phyloP scores from a whole-genome alignment of 495 filamentous ascomycete species.

The Aspergillus homomorphus region DNA sequence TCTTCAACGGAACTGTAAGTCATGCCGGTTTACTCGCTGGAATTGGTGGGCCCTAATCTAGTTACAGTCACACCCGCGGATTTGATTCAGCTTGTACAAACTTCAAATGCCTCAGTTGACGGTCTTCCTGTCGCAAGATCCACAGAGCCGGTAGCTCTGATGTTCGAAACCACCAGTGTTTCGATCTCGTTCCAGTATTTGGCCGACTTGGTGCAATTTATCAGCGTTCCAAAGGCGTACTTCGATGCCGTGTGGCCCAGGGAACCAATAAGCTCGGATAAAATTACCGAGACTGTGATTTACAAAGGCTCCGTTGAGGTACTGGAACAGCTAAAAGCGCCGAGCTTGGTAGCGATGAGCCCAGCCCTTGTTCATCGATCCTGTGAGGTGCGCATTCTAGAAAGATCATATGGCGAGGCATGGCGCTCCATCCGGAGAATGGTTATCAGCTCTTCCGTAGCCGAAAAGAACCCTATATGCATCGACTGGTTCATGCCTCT shows the following conservation, averaged over 20 bases:
- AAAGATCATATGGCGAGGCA: slow-evolving; percentile 34
- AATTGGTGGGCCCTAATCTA: not conserved
- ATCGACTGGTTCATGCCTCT: slow-evolving; percentile 40
- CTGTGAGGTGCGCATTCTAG: slow-evolving; percentile 41
- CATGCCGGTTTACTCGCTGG: not conserved
- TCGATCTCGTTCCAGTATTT: slow-evolving; percentile 36
- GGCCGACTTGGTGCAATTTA: slow-evolving; percentile 31
- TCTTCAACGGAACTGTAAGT: slow-evolving; percentile 38
- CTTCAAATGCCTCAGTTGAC: slow-evolving; percentile 17
- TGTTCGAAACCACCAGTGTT: slow-evolving; percentile 30
- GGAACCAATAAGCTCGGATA: slow-evolving; percentile 35
- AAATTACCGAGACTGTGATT: slow-evolving; percentile 34
- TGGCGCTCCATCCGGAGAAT: slow-evolving; percentile 40
- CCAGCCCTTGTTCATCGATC: slow-evolving; percentile 30
- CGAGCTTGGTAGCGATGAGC: slow-evolving; percentile 34
- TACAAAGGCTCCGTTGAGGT: slow-evolving; percentile 37
- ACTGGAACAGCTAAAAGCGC: slow-evolving; percentile 32
- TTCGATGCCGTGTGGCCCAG: slow-evolving; percentile 36
- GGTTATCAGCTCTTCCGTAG: slow-evolving; percentile 40
- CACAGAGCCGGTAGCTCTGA: slow-evolving; percentile 31
- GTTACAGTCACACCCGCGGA: slow-evolving; percentile 23
- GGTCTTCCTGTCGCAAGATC: slow-evolving; percentile 20
- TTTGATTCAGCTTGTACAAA: slow-evolving; percentile 19
- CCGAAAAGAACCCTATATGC: slow-evolving; percentile 32
- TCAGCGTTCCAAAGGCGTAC: slow-evolving; percentile 35